Percentiles rank a stretch among this genome's conserved stretches.
Conservation (phyloP, 1,284 basidiomycete genomes). For the Ceratobasidium sp. region DNA sequence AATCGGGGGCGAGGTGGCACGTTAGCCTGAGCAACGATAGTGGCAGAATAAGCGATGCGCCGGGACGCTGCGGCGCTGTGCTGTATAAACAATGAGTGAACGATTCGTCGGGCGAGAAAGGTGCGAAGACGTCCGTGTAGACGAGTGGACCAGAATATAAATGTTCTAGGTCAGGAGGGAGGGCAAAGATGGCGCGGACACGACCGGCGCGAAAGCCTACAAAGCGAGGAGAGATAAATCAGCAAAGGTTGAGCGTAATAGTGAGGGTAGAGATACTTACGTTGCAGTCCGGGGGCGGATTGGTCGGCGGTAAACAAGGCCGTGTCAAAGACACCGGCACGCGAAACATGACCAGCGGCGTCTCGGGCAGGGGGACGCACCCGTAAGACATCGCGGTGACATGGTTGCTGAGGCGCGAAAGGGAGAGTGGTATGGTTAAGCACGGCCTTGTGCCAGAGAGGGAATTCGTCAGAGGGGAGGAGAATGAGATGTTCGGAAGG, state of each 20-base stretch:
- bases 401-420: not conserved
- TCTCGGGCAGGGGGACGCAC: not conserved
- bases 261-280: not conserved
- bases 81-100: not conserved
- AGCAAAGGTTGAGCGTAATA: not conserved
- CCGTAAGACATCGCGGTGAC: slow-evolving; percentile 21
- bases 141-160: slow-evolving; percentile 7
- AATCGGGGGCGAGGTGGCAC: not conserved
- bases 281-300: not conserved
- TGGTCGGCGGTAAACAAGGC: not conserved
- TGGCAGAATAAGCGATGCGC: not conserved
- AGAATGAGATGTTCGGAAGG: not conserved
- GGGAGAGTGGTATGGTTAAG: not conserved
- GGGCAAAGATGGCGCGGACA: slow-evolving; percentile 9
- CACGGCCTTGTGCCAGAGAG: slow-evolving; percentile 20
- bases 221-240: too few relatives aligned
- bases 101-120: not conserved
- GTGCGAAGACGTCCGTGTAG: slow-evolving; percentile 3
- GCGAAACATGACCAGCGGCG: not conserved
- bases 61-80: not conserved
- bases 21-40: not conserved
- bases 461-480: slow-evolving; percentile 18
- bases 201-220: slow-evolving; percentile 20
- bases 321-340: not conserved
- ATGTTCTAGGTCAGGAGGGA: not conserved